Conservation (phyloP, 2,329 filamentous ascomycete genomes). For the Ascochyta pisi region DNA sequence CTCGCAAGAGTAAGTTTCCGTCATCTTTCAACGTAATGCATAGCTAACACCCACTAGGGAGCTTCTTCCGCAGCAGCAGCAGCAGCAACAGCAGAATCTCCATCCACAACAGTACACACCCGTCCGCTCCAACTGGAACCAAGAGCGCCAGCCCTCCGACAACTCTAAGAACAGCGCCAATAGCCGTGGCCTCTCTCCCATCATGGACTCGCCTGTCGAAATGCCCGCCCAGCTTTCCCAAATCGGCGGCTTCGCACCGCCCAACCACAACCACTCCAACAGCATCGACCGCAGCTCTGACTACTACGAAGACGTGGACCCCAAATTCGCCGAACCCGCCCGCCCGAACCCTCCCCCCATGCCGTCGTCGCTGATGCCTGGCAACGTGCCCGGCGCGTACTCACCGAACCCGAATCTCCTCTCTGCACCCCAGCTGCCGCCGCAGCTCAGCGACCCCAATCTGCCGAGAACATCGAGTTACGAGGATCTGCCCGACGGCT, state of each 20-base stretch:
- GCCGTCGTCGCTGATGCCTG: conserved; percentile 37
- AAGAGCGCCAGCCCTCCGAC: conserved; percentile 31
- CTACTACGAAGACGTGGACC: conserved; percentile 95
- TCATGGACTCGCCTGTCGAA: conserved; percentile 49
- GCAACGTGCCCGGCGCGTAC: conserved; percentile 42
- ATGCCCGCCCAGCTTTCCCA: conserved; percentile 41
- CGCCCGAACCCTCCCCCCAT: conserved; percentile 36
- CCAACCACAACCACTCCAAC: conserved; percentile 8
- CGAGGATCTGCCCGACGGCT: conserved; percentile 69
- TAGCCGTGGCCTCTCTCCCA: conserved; percentile 48
- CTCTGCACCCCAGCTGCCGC: conserved; percentile 21
- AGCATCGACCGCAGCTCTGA: conserved; percentile 50
- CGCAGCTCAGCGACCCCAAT: conserved; percentile 35
- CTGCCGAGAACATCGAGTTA: conserved; percentile 58
- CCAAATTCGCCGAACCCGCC: conserved; percentile 72
- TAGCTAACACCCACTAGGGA: conserved; percentile 28
- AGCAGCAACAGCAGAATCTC: conserved; percentile 27
- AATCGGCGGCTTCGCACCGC: conserved; percentile 31
- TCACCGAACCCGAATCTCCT: conserved; percentile 41
- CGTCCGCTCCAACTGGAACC: conserved; percentile 56
- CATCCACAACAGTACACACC: conserved; percentile 50
- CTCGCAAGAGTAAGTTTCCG: conserved; percentile 70
- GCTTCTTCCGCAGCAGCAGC: conserved; percentile 2
- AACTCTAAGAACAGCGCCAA: conserved; percentile 38
- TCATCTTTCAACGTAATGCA: conserved; percentile 8